A percentile compares a stretch with the other conserved stretches of the same genome.
Conservation (phyloP, 164 flowering plant species). For the Berberis vulgaris region DNA sequence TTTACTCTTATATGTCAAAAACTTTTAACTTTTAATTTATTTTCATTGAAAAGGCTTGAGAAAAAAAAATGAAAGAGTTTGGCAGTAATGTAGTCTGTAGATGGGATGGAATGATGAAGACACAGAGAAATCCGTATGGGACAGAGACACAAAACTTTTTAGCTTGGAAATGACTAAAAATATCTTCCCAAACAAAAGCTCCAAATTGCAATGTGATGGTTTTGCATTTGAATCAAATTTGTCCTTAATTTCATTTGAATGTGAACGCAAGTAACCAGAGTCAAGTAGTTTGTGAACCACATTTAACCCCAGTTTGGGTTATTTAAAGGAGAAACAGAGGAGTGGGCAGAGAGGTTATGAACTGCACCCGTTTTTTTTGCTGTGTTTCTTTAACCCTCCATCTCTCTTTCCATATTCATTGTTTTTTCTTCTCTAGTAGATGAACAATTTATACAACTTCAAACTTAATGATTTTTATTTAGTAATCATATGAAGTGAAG, state of each 20-base stretch:
- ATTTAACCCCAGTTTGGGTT: slow-evolving; percentile 37
- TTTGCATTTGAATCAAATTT: slow-evolving; percentile 5
- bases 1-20: too few relatives aligned
- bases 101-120: too few relatives aligned
- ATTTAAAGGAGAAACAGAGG: slow-evolving; percentile 39
- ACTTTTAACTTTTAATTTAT: too few relatives aligned
- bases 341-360: slow-evolving; percentile 11
- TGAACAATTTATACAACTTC: not conserved
- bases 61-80: too few relatives aligned
- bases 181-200: too few relatives aligned
- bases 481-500: slow-evolving; percentile 19
- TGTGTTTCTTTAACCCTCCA: not conserved
- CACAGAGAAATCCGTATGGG: too few relatives aligned
- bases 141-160: too few relatives aligned
- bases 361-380: slow-evolving; percentile 5
- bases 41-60: too few relatives aligned
- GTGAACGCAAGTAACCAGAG: slow-evolving; percentile 39
- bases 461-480: slow-evolving; percentile 12
- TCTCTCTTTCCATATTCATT: slow-evolving; percentile 2
- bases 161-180: too few relatives aligned
- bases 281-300: slow-evolving; percentile 33
- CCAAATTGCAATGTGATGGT: not conserved
- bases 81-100: too few relatives aligned
- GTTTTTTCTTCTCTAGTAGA: not conserved
- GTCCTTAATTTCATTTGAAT: slow-evolving; percentile 38